phyloP scores from a whole-genome alignment of 2,329 filamentous ascomycete species.

The Penicillium digitatum region DNA sequence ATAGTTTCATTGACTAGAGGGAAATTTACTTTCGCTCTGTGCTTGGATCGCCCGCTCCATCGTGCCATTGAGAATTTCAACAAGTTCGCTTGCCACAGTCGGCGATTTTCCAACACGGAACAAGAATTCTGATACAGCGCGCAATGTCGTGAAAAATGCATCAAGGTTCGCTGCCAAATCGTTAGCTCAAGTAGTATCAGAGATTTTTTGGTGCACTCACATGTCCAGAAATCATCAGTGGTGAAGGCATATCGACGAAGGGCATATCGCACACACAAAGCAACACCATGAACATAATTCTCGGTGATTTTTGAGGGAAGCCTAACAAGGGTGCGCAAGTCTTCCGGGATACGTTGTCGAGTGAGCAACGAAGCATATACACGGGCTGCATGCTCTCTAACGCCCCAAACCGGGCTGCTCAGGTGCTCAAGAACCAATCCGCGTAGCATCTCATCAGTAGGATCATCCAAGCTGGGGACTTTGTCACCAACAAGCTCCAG shows the following conservation, averaged over 20 bases:
- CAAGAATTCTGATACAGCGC: constrained; percentile 23
- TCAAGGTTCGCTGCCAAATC: constrained; percentile 27
- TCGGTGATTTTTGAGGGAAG: constrained; percentile 22
- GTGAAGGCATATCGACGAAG: constrained; percentile 35
- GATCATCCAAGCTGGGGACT: constrained; percentile 33
- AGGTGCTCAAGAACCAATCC: constrained; percentile 36
- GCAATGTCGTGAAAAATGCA: constrained; percentile 25
- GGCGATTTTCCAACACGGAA: constrained; percentile 33
- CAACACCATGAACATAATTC: constrained; percentile 42
- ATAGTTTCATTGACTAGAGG: neutral
- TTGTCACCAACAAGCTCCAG: constrained; percentile 47
- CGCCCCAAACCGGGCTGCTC: constrained; percentile 44
- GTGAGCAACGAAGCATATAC: constrained; percentile 41
- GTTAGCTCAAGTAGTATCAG: constrained; percentile 4
- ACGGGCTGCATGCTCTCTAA: constrained; percentile 46
- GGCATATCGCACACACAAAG: constrained; percentile 39
- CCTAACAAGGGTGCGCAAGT: constrained; percentile 26
- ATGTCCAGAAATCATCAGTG: constrained; percentile 33
- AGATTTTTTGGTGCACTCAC: constrained; percentile 20
- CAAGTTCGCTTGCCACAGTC: constrained; percentile 32
- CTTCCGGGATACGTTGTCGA: constrained; percentile 30
- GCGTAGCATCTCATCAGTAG: constrained; percentile 33
- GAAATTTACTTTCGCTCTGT: constrained; percentile 28
- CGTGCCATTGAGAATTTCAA: constrained; percentile 38
- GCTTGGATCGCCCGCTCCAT: constrained; percentile 33